Percentiles rank a stretch among this genome's conserved stretches.
Conservation (phyloP, 2,329 filamentous ascomycete genomes). For the Alternaria sp. region DNA sequence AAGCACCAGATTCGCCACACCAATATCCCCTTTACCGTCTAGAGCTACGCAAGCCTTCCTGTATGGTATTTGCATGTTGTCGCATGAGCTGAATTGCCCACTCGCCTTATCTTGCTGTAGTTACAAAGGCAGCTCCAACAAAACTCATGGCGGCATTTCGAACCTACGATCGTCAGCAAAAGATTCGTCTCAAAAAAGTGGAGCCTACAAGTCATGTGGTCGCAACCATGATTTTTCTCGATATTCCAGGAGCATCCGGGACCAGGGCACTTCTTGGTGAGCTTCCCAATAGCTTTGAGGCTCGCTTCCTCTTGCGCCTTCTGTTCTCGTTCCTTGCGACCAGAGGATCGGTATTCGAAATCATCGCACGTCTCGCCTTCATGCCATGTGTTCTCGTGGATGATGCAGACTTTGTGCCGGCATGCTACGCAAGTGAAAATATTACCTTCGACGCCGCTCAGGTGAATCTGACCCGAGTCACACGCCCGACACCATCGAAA, state of each 20-base stretch:
- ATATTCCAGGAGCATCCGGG: constrained; percentile 50
- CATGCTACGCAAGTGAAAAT: constrained; percentile 55
- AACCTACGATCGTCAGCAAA: constrained; percentile 30
- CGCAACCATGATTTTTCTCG: constrained; percentile 55
- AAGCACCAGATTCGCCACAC: not conserved
- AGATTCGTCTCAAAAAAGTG: too few species aligned
- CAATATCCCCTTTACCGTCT: not conserved
- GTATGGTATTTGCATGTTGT: constrained; percentile 34
- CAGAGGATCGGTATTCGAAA: constrained; percentile 49
- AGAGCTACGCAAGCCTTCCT: constrained; percentile 15
- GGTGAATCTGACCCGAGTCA: constrained; percentile 63
- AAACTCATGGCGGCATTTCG: constrained; percentile 52
- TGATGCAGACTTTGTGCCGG: constrained; percentile 49
- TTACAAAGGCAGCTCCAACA: constrained; percentile 53
- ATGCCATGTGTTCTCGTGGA: constrained; percentile 51
- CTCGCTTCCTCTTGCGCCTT: constrained; percentile 41
- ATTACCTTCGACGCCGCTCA: constrained; percentile 55
- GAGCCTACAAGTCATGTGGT: constrained; percentile 53
- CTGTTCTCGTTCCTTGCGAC: constrained; percentile 34
- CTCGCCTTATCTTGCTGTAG: constrained; percentile 32
- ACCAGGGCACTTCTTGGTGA: constrained; percentile 53
- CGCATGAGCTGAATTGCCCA: constrained; percentile 35
- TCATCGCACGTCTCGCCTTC: constrained; percentile 53
- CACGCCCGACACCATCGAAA: constrained; percentile 67
- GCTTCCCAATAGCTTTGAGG: constrained; percentile 37